Base-by-base conservation (phyloP, 345 rosid genomes). In the Camelina laxa region DNA sequence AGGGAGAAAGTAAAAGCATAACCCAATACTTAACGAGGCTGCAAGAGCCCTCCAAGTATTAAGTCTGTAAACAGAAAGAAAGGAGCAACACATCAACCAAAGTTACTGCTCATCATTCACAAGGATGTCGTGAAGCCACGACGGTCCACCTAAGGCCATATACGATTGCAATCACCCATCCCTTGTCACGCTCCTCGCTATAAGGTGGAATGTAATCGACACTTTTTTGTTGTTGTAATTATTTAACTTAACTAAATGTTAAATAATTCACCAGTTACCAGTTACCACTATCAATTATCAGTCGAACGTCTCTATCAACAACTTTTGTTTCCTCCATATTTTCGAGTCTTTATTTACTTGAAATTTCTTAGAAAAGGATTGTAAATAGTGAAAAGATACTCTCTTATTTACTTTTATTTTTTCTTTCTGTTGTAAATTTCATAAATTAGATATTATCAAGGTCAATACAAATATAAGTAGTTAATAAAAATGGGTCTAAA, bases 401-500 rank as follows among this genome's bases (percentile, higher is more conserved):
- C 30, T 27, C n/a, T n/a, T n/a, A n/a, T n/a, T n/a, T n/a, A n/a
- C n/a, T 4, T 22, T 22, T 35, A 14, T 45, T 8, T 31, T 42
- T 13, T 42, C 4, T 14, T 59, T 27, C 38, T 14, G 11, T 41
- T n/a, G 41, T 19, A 21, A 22, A 6, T 2, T 54, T 50, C 33
- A 66, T 48, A 31, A 14, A 67, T 2, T 53, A 67, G 2, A 17
- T 60, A 15, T 21, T 51, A n/a, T 65, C 6, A 50, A 44, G 30
- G 30, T 24, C 30, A 27, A 27, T 56, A 55, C 42, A 73, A 73
- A 30, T 20, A 39, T 13, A 45, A 41, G 36, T 35, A 54, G 35
- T 19, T 2, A 17, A 36, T 65, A 35, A 31, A 56, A 44, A 56
- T 58, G 51, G 21, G 51, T 50, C 56, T 77, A 72, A 19, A 79